Percentiles rank a stretch among this genome's conserved stretches.
These are phyloP conservation scores for Kazachstania africana DNA, from an alignment of 805 yeast genomes.

Conservation along the genomic window DNA sequence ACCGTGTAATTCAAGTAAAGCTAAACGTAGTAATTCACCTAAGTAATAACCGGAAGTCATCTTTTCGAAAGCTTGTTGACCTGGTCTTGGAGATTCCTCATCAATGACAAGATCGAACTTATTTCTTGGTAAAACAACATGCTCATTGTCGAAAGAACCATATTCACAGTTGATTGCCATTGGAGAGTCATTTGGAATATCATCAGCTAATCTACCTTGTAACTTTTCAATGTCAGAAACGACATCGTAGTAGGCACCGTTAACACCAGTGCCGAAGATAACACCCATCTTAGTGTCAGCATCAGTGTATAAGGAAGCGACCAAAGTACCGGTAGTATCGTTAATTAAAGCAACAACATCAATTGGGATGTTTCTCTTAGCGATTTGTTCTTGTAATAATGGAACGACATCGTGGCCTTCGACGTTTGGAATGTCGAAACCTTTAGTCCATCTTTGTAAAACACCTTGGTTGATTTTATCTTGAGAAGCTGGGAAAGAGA, in stretches of 20 bases:
- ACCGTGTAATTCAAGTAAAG: slow-evolving; percentile 57
- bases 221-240: slow-evolving; percentile 69
- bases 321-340: slow-evolving; percentile 95
- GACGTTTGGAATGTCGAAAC: slow-evolving; percentile 84
- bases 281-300: slow-evolving; percentile 85
- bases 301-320: slow-evolving; percentile 89
- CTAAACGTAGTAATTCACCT: slow-evolving; percentile 82
- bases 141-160: slow-evolving; percentile 95
- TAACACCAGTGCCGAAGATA: slow-evolving; percentile 95
- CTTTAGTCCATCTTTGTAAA: slow-evolving; percentile 95
- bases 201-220: slow-evolving; percentile 54
- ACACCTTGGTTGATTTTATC: slow-evolving; percentile 72
- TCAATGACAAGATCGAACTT: slow-evolving; percentile 76
- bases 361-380: slow-evolving; percentile 57
- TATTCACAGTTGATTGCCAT: slow-evolving; percentile 98
- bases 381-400: slow-evolving; percentile 69
- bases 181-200: slow-evolving; percentile 49
- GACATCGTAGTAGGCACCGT: slow-evolving; percentile 87
- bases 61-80: slow-evolving; percentile 91
- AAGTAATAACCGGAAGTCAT: slow-evolving; percentile 95
- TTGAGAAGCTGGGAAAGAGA: slow-evolving; percentile 85
- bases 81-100: slow-evolving; percentile 84
- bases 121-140: slow-evolving; percentile 72
- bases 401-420: slow-evolving; percentile 94
- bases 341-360: slow-evolving; percentile 85